Evolutionary conservation across 2,329 filamentous ascomycete species (phyloP), one percentile per base, ranked within the genome.

Genomic region (Mycosphaerelloides madeirae): DNA sequence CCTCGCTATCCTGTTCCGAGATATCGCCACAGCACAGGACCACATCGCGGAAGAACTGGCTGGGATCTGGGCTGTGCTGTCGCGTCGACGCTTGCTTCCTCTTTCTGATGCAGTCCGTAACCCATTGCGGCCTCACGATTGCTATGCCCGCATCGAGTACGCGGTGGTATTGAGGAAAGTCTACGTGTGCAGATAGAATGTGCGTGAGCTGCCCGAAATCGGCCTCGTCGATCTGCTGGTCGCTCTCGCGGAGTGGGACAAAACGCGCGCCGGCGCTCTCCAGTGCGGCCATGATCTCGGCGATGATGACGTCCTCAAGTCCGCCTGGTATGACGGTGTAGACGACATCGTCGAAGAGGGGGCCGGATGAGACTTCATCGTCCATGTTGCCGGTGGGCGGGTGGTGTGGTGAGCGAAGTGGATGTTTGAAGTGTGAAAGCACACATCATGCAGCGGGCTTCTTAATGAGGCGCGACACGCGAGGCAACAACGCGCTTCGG

Each of bases 21-120:
- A 98, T 80, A 58, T 93, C 86, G 36, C 84, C 87, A 61, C 87
- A 94, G 25, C 83, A 85, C 14, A 96, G 76, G 20, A 85, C 79
- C 32, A 97, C 84, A 55, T 88, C 83, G 40, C 85, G 86, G 68
- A 98, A 87, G 64, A 96, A 93, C 63, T 95, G 81, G 46, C 85
- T 80, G 2, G 91, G 90, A 59, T 98, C 93, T 1, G 93, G 93
- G 35, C 85, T 96, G 65, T 85, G 94, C 13, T 88, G 85, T 31
- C 91, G 81, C 8, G 90, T 80, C 56, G 87, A 88, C 28, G 83
- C 83, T 42, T 84, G 75, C 62, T 85, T 90, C 45, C 74, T 74
- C 57, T 83, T 85, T 16, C 74, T 65, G 2, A 95, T 65, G 3
- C 85, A 93, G 18, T 75, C 74, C 3, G 79, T 75, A 36, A 96